Base-by-base conservation (phyloP, 2,329 filamentous ascomycete genomes). In the Atkinsonella texensis region DNA sequence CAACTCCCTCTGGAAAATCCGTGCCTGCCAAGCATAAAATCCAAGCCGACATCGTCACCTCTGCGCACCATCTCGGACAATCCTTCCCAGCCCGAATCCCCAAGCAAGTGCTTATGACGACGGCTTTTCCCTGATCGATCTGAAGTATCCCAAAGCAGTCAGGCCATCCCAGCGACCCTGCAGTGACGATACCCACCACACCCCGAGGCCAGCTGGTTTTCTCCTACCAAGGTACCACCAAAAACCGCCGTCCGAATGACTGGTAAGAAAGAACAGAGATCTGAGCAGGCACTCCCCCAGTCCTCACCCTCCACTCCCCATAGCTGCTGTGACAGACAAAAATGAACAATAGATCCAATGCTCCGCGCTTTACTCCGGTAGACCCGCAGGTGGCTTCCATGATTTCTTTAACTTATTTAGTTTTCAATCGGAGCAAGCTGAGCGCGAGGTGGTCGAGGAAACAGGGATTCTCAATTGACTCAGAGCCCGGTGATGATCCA, bases 351-450 rank as follows among this genome's bases (percentile, higher is more conserved):
- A 52, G 49, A 54, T 47, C 28, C 45, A 8, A 35, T 11, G 32
- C 9, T n/a, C 12, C 18, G 18, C 7, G 23, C 18, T 31, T 15
- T 20, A 13, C 40, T 35, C 28, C 11, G 2, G 31, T n/a, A 39
- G 15, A 17, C 20, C 20, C 18, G 15, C 2, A 15, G 7, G 42
- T 3, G 6, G 42, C 18, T 9, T 43, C 12, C 48, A 35, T 48
- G 45, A 42, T 42, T 8, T 8, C 28, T 28, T 7, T 47, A 17
- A 23, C 18, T n/a, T 15, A 49, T 58, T 71, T 75, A 75, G 73
- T 76, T 75, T 75, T 75, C 73, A 75, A 75, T 72, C 73, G 67
- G 72, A 76, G 72, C 69, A 68, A 67, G 65, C 66, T 68, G 50
- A 64, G 49, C 23, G 44, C 20, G 47, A 23, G 8, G 9, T 23